Conservation (phyloP, 2,329 filamentous ascomycete species). For the Pyrenochaeta sp. region DNA sequence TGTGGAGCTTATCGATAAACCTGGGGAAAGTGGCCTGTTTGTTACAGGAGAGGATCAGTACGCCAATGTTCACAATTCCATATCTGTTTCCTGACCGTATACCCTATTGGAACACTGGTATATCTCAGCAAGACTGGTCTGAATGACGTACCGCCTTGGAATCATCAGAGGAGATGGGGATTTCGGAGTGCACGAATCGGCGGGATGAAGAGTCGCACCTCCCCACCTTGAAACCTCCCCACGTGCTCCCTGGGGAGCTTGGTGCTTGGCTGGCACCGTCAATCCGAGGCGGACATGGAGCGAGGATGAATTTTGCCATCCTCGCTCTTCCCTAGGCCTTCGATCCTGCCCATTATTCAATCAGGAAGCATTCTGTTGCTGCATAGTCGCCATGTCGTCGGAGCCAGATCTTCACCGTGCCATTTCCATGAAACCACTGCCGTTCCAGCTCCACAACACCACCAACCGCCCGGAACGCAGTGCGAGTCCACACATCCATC, state of each 20-base stretch:
- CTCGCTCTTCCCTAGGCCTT: no score
- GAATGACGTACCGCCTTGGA: no score
- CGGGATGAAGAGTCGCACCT: no score
- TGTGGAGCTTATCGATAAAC: constrained; percentile 2
- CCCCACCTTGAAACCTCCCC: constrained; percentile 1
- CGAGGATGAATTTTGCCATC: neutral
- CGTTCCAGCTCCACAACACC: constrained; percentile 43
- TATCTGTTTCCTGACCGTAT: neutral
- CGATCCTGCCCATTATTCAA: no score
- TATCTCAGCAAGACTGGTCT: no score
- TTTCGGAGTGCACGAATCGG: no score
- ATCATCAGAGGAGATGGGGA: no score
- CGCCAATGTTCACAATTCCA: no score
- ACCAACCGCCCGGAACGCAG: constrained; percentile 37
- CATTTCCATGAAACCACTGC: constrained; percentile 57
- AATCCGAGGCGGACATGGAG: neutral
- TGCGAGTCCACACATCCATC: constrained; percentile 38
- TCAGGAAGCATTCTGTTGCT: no score
- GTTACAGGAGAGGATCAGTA: no score
- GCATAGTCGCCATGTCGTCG: constrained; percentile 48
- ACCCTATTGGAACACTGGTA: neutral
- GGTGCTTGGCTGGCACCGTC: constrained; percentile 7
- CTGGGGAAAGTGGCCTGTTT: neutral
- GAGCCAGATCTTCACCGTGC: constrained; percentile 58
- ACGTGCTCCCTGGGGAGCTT: constrained; percentile 8